These are phyloP conservation scores for Auriculariales sp. DNA, from an alignment of 768 basidiomycete species.

Conservation along the genomic window DNA sequence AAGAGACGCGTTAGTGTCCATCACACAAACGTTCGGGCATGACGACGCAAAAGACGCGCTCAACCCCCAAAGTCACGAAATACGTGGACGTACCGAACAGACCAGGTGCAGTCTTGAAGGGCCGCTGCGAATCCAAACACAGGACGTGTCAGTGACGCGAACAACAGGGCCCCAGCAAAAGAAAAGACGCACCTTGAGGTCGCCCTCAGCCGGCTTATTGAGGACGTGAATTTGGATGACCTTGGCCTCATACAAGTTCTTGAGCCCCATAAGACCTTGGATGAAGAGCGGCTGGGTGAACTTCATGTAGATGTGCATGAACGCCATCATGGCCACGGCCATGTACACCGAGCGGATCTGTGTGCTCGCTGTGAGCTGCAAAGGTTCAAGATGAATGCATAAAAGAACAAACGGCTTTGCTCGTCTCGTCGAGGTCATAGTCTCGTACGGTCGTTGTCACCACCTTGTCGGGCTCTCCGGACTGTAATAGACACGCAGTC, in stretches of 20 bases:
- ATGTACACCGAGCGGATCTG: constrained; percentile 55
- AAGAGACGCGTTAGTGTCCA: not conserved
- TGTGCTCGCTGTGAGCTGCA: not conserved
- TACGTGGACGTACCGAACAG: constrained; percentile 44
- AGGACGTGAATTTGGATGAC: constrained; percentile 69
- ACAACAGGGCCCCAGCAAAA: no score
- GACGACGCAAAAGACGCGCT: not conserved
- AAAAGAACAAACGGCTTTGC: constrained; percentile 42
- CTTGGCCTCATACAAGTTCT: constrained; percentile 78
- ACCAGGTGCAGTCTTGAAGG: constrained; percentile 61
- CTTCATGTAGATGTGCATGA: constrained; percentile 88
- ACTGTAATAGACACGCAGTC: constrained; percentile 18
- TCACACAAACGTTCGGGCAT: constrained; percentile 1
- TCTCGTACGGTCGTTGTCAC: constrained; percentile 87
- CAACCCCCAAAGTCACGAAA: not conserved
- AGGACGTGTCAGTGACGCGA: no score
- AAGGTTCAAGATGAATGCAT: not conserved
- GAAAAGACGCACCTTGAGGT: no score
- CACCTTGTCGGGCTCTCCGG: constrained; percentile 53
- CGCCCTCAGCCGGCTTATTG: constrained; percentile 67
- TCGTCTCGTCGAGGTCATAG: constrained; percentile 81
- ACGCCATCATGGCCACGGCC: constrained; percentile 75
- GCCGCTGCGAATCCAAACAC: no score
- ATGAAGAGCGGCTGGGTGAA: constrained; percentile 96
- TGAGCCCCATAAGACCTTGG: constrained; percentile 89